Base-by-base conservation (phyloP, 163 green algal species). In the Scenedesmus sp. region DNA sequence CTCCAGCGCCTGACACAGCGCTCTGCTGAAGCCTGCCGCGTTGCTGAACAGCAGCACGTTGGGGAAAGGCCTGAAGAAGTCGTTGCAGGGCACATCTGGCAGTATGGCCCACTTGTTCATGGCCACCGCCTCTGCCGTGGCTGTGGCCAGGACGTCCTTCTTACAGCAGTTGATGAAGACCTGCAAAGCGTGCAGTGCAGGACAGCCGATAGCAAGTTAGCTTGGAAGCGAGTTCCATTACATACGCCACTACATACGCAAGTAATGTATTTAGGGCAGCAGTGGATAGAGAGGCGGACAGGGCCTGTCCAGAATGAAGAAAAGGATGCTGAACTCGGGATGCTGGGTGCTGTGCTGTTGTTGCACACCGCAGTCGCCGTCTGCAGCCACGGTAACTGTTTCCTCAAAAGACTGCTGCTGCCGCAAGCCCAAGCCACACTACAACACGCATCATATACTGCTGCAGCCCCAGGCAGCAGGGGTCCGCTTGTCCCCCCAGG, bases 91-190 rank as follows among this genome's bases (percentile, higher is more conserved):
- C 92, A 98, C 97, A 59, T 99, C 94, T 0, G 97, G 96, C 82
- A 95, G 97, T 46, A 99, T 93, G 42, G 99, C 96, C 93, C 98
- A 99, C 94, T 99, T 99, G 92, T 98, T 98, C 98, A 99, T 99
- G 35, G 98, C 98, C 65, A 99, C 94, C 26, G 98, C 98, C 92
- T 99, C 98, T 18, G 98, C 97, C 24, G 96, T 99, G n/a, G 98
- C 99, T 16, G 98, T 99, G 72, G 98, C 98, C 46, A 99, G 97
- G 49, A 99, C 98, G 86, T 99, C 98, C 53, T 90, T 93, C 56
- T 94, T 88, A 49, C 94, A 89, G 92, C 93, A 97, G 94, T 99
- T 99, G 86, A 99, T 94, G 93, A 99, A 99, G 51, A 99, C 98
- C 94, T 97, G 93, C 46, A 5, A 18, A 0, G 35, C 72, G n/a